These are phyloP conservation scores for Picochlorum sp. DNA, from an alignment of 139 green algal species.

Conservation along the genomic window DNA sequence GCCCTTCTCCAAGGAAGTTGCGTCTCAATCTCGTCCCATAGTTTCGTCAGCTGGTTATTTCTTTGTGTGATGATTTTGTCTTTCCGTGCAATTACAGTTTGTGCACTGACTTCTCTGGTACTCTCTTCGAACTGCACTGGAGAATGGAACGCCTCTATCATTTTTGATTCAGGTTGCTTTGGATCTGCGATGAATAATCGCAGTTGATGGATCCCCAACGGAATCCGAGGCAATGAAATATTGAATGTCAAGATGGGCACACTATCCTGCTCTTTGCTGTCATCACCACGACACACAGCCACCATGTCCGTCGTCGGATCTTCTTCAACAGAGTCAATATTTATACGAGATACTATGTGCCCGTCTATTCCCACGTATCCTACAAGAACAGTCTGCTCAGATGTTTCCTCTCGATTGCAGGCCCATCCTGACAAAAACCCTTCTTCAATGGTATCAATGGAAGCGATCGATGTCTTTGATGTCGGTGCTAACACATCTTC, in stretches of 20 bases:
- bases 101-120: slow-evolving; percentile 14
- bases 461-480: too few species aligned
- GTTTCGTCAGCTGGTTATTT: slow-evolving; percentile 38
- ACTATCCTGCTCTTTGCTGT: too few species aligned
- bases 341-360: too few species aligned
- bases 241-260: background rate
- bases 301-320: too few species aligned
- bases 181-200: background rate
- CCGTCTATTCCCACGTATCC: too few species aligned
- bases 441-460: too few species aligned
- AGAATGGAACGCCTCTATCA: slow-evolving; percentile 42
- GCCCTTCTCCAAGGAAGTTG: slow-evolving; percentile 38
- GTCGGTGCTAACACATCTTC: too few species aligned
- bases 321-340: too few species aligned
- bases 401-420: too few species aligned
- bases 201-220: background rate
- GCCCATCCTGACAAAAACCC: too few species aligned
- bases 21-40: slow-evolving; percentile 54
- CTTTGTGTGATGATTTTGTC: slow-evolving; percentile 47
- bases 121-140: slow-evolving; percentile 42
- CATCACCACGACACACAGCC: too few species aligned
- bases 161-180: background rate
- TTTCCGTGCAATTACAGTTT: slow-evolving; percentile 36
- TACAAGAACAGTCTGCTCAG: too few species aligned
- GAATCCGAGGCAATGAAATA: background rate